phyloP scores from a whole-genome alignment of 768 basidiomycete species.

The Lactarius hengduanensis region DNA sequence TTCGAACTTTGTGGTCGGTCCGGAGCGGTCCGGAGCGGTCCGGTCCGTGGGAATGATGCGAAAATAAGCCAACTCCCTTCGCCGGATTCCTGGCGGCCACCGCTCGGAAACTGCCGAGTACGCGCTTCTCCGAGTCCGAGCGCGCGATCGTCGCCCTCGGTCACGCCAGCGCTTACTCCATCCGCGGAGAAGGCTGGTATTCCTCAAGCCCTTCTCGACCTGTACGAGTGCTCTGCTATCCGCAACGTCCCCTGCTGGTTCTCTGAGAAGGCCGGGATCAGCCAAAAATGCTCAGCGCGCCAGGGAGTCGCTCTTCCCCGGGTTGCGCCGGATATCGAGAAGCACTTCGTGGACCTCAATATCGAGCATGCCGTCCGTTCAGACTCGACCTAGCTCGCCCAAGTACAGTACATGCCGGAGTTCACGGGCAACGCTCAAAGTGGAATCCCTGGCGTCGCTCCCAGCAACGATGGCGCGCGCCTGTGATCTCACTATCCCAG shows the following conservation, averaged over 20 bases:
- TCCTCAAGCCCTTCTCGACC: conserved; percentile 22
- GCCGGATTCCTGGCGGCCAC: conserved; percentile 16
- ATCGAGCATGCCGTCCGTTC: conserved; percentile 17
- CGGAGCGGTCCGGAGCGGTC: no score
- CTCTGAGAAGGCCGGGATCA: conserved; percentile 25
- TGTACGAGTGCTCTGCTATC: conserved; percentile 28
- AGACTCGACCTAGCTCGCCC: conserved; percentile 13
- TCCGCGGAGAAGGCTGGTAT: conserved; percentile 21
- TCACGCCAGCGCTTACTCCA: conserved; percentile 27
- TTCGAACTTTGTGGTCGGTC: no score
- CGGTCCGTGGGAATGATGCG: no score
- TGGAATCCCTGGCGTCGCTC: conserved; percentile 9
- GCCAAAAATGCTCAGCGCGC: conserved; percentile 8
- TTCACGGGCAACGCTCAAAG: conserved; percentile 15
- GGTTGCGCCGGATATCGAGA: conserved; percentile 19
- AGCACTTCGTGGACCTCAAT: conserved; percentile 22
- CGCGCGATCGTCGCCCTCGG: conserved; percentile 26
- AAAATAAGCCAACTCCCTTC: no score
- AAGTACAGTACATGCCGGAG: conserved; percentile 12
- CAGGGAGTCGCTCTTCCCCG: conserved; percentile 19
- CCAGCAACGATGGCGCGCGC: conserved; percentile 6
- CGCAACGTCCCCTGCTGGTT: conserved; percentile 27
- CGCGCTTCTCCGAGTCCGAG: conserved; percentile 29
- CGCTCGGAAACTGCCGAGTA: conserved; percentile 21
- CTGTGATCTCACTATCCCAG: not conserved